Percentiles rank a stretch among this genome's conserved stretches.
phyloP scores from a whole-genome alignment of 208 protist genomes.

The Leishmania tropica region DNA sequence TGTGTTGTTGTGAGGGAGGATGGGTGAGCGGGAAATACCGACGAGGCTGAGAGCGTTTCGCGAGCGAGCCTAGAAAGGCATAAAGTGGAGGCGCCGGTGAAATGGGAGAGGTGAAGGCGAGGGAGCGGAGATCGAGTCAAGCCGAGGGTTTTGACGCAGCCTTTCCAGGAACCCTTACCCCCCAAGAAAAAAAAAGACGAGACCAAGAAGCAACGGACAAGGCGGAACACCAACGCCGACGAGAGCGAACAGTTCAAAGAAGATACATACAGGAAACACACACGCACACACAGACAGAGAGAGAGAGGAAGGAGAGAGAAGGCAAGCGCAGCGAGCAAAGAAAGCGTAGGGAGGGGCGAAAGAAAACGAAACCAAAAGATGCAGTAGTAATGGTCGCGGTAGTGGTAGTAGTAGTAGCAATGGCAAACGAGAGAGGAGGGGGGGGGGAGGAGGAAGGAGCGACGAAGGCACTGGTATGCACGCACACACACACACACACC shows the following conservation, averaged over 20 bases:
- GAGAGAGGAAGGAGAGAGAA: neutral
- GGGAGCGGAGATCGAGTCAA: neutral
- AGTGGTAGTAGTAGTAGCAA: conserved; percentile 4
- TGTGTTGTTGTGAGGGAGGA: neutral
- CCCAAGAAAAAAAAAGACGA: neutral
- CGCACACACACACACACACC: neutral
- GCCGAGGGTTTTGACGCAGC: neutral
- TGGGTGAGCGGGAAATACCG: neutral
- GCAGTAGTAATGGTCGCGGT: conserved; percentile 1
- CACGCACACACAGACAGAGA: neutral
- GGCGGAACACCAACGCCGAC: neutral
- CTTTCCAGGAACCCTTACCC: neutral
- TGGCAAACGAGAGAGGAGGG: neutral
- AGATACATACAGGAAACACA: neutral
- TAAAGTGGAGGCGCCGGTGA: neutral
- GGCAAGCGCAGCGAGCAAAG: neutral
- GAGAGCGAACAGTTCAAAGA: neutral
- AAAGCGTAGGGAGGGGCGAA: neutral
- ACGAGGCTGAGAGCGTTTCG: neutral
- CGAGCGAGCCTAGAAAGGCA: neutral
- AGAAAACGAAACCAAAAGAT: neutral
- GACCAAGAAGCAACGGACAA: neutral
- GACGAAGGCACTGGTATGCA: neutral
- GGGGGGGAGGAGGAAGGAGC: neutral
- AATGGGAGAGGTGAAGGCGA: neutral